Evolutionary conservation across 495 filamentous ascomycete species (phyloP), one percentile per base, ranked within the genome.

Genomic region (Extremus antarcticus): DNA sequence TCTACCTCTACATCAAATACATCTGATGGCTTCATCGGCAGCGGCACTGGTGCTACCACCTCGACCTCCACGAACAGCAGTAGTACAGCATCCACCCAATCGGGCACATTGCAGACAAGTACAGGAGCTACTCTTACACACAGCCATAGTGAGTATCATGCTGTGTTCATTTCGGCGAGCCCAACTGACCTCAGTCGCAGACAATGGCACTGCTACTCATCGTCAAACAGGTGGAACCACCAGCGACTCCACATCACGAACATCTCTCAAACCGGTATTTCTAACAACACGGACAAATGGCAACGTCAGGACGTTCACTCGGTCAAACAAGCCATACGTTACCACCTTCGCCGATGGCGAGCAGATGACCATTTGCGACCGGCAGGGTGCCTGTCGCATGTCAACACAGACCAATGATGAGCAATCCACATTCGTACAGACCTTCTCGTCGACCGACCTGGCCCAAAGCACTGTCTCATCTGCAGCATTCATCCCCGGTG

Each of bases 291-390:
- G 58, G 11, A 10, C 9, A 13, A 47, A 58, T 48, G 51, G 59
- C 38, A 10, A 23, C 22, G 46, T 47, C 25, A 23, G 43, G 23
- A 62, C 59, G 1, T 22, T 62, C 17, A 54, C 59, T 1, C 21
- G 40, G 24, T 45, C 50, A 1, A 43, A 25, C 55, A 25, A 48
- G 10, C 15, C 59, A 17, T 62, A 62, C 38, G 22, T 25, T 2
- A 62, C 59, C 2, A 62, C 59, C 3, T 55, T 62, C 17, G 7
- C 43, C 2, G 47, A 55, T 25, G 59, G 59, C 11, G 4, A 48
- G 19, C 19, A 3, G 8, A 23, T 47, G 1, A 62, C 59, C 20
- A 41, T 62, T 3, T 51, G 25, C 16, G 15, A 32, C 24, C 23
- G 13, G 3, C 16, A 16, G 3, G 32, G 32, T 11, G 15, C 32